Evolutionary conservation across 2,329 filamentous ascomycete species (phyloP).

Genomic region (Penicillium olsonii): DNA sequence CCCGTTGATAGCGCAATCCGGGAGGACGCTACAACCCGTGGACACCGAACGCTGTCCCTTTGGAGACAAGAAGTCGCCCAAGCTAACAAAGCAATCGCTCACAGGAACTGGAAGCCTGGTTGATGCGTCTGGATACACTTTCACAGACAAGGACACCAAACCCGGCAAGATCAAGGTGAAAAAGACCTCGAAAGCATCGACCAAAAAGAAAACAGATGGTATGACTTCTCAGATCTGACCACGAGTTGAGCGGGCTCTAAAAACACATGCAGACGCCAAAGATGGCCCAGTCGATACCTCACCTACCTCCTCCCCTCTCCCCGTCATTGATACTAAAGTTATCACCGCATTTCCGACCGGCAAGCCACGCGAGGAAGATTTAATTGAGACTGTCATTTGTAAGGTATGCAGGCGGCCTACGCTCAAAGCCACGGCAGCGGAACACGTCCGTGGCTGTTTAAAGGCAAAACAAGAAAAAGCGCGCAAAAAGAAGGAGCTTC

Average conservation of each 20-base stretch:
- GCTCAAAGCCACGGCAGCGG: conserved; percentile 70
- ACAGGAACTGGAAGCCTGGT: conserved; percentile 40
- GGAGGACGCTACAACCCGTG: conserved; percentile 3
- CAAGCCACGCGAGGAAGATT: conserved; percentile 79
- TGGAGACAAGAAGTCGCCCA: background rate
- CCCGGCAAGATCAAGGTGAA: conserved; percentile 48
- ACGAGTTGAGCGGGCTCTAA: conserved; percentile 2
- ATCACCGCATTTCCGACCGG: conserved; percentile 80
- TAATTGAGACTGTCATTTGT: conserved; percentile 77
- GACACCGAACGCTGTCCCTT: background rate
- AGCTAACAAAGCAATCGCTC: conserved; percentile 8
- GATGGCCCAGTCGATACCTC: conserved; percentile 33
- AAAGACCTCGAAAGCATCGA: conserved; percentile 36
- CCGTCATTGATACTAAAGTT: conserved; percentile 70
- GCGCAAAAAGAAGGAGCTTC: conserved; percentile 72
- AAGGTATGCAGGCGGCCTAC: conserved; percentile 94
- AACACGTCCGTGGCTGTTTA: conserved; percentile 81
- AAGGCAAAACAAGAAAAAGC: conserved; percentile 82
- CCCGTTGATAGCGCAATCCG: conserved; percentile 9
- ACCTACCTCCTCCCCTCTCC: conserved; percentile 44
- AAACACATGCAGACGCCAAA: conserved; percentile 22
- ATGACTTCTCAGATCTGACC: conserved; percentile 12
- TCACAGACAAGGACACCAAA: conserved; percentile 47
- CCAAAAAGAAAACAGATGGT: conserved; percentile 40
- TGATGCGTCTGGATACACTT: conserved; percentile 49